Percentiles rank a stretch among this genome's conserved stretches.
These are phyloP conservation scores for Acrasis kona DNA, from an alignment of 78 protist genomes.

Conservation along the genomic window DNA sequence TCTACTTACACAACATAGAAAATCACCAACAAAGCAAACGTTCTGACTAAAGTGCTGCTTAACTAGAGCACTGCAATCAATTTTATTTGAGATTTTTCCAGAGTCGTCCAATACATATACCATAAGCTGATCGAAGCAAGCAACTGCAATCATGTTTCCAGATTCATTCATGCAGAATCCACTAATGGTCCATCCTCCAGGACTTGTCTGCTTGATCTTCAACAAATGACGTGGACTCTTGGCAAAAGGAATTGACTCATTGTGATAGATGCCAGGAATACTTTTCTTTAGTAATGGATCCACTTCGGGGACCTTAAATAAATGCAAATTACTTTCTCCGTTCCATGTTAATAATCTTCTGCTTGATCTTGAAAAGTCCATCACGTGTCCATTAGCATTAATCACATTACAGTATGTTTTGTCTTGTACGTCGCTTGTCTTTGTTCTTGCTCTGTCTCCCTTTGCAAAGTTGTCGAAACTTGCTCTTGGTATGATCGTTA, in stretches of 20 bases:
- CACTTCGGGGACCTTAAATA: background rate
- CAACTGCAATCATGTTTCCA: background rate
- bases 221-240: too few relatives aligned
- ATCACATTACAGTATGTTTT: too few relatives aligned
- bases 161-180: background rate
- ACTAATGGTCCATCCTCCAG: background rate
- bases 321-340: background rate
- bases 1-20: too few relatives aligned
- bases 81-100: background rate
- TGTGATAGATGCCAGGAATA: background rate
- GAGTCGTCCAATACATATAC: background rate
- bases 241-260: background rate
- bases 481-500: background rate
- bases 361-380: background rate
- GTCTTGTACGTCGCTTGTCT: background rate
- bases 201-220: background rate
- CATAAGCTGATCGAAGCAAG: background rate
- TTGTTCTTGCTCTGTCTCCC: background rate
- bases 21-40: too few relatives aligned
- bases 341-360: background rate
- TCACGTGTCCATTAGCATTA: background rate
- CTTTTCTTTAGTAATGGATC: background rate
- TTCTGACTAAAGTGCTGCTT: too few relatives aligned
- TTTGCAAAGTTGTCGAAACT: background rate
- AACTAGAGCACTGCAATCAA: background rate